Percentiles rank a stretch among this genome's conserved stretches.
Evolutionary conservation across 371 early-diverging fungal genomes (phyloP).

Genomic region (Lichtheimia ornata): DNA sequence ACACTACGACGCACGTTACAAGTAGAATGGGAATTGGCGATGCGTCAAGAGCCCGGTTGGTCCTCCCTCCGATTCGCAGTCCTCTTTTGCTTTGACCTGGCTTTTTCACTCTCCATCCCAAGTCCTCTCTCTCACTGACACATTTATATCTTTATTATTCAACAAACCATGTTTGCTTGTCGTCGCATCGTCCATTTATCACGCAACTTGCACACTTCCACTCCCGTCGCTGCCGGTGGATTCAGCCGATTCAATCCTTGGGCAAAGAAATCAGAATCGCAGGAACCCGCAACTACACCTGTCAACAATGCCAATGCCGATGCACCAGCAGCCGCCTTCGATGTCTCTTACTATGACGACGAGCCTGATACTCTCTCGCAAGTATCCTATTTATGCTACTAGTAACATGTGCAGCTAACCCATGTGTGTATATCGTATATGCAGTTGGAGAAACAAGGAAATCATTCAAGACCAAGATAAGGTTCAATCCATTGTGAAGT

Average conservation of each 20-base stretch:
- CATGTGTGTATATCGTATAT: not conserved
- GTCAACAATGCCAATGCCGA: slow-evolving; percentile 10
- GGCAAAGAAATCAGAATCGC: slow-evolving; percentile 33
- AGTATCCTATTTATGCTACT: not conserved
- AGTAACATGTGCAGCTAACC: not conserved
- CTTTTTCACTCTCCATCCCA: too few species aligned
- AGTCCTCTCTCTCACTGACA: too few species aligned
- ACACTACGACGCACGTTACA: too few species aligned
- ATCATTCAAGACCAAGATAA: slow-evolving; percentile 25
- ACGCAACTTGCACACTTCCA: slow-evolving; percentile 25
- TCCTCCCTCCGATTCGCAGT: too few species aligned
- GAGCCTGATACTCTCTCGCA: slow-evolving; percentile 5
- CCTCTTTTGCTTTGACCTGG: too few species aligned
- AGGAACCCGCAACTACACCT: slow-evolving; percentile 21
- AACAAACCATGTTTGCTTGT: slow-evolving; percentile 7
- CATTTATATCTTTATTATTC: not conserved
- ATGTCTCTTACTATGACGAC: slow-evolving; percentile 10
- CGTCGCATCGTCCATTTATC: slow-evolving; percentile 9
- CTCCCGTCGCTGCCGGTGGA: slow-evolving; percentile 26
- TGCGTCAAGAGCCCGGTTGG: too few species aligned
- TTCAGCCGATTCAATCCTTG: slow-evolving; percentile 50
- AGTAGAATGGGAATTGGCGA: too few species aligned
- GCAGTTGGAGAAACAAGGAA: slow-evolving; percentile 34
- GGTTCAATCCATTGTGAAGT: slow-evolving; percentile 29
- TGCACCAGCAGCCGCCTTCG: not conserved